phyloP scores from a whole-genome alignment of 139 green algal species.

The Chlorella sorokiniana region DNA sequence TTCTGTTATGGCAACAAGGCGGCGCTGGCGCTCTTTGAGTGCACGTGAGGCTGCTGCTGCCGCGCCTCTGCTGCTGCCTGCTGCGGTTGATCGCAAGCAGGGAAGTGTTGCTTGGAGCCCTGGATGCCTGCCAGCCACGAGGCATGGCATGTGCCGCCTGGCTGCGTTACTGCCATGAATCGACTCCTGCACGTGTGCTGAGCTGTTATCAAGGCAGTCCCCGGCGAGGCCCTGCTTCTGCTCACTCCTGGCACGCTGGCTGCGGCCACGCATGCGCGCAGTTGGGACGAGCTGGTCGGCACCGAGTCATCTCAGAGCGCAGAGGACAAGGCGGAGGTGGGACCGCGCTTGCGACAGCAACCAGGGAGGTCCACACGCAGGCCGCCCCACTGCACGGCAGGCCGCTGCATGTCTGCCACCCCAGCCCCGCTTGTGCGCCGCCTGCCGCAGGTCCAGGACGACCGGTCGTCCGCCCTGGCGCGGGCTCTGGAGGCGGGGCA shows the following conservation, averaged over 20 bases:
- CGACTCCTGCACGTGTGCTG: no score
- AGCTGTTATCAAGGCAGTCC: no score
- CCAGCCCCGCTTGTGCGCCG: neutral
- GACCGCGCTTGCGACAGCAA: neutral
- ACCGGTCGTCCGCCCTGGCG: slow-evolving; percentile 4
- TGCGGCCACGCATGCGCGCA: neutral
- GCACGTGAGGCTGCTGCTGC: neutral
- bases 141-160: no score
- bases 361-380: neutral
- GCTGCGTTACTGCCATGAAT: no score
- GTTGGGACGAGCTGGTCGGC: slow-evolving; percentile 49
- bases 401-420: neutral
- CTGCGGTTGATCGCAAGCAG: neutral
- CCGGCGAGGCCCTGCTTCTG: no score
- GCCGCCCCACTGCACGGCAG: neutral
- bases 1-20: slow-evolving; percentile 34
- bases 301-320: slow-evolving; percentile 23
- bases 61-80: neutral
- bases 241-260: no score
- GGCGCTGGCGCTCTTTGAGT: slow-evolving; percentile 51
- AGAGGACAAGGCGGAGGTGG: slow-evolving; percentile 5
- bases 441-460: slow-evolving; percentile 5
- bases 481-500: slow-evolving; percentile 9
- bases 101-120: neutral
- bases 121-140: neutral